Percentiles rank a stretch among this genome's conserved stretches.
phyloP scores from a whole-genome alignment of 306 rosid genomes.

The Lotus japonicus region DNA sequence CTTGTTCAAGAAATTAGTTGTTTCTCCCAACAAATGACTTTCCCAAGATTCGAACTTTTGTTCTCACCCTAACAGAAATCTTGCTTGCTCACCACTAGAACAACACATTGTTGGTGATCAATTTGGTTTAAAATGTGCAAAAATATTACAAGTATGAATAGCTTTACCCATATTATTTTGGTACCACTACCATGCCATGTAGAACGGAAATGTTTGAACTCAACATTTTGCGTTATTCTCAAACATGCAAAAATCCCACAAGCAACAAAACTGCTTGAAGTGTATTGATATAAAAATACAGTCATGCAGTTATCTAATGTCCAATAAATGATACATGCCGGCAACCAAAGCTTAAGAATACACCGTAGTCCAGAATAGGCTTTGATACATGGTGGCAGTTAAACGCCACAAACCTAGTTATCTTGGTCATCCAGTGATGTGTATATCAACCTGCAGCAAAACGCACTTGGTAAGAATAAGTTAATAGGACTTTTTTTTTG shows the following conservation, averaged over 20 bases:
- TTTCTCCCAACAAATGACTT: too few relatives aligned
- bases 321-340: conserved; percentile 14
- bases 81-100: too few relatives aligned
- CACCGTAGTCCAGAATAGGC: conserved; percentile 2
- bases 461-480: conserved; percentile 9
- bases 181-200: background rate
- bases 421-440: conserved; percentile 66
- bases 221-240: background rate
- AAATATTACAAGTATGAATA: background rate
- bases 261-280: conserved; percentile 6
- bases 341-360: conserved; percentile 11
- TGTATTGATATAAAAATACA: background rate
- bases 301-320: background rate
- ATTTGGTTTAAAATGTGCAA: too few relatives aligned
- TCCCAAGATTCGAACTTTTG: too few relatives aligned
- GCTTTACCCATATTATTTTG: background rate
- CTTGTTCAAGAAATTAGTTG: too few relatives aligned
- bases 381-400: background rate
- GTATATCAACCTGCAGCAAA: conserved; percentile 75
- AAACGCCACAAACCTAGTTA: conserved; percentile 27
- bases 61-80: too few relatives aligned
- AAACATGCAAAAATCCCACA: background rate
- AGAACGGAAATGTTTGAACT: background rate
- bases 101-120: too few relatives aligned
- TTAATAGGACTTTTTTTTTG: background rate